These are phyloP conservation scores for Chernovozyma aurita DNA, from an alignment of 1,139 yeast species.

Conservation along the genomic window DNA sequence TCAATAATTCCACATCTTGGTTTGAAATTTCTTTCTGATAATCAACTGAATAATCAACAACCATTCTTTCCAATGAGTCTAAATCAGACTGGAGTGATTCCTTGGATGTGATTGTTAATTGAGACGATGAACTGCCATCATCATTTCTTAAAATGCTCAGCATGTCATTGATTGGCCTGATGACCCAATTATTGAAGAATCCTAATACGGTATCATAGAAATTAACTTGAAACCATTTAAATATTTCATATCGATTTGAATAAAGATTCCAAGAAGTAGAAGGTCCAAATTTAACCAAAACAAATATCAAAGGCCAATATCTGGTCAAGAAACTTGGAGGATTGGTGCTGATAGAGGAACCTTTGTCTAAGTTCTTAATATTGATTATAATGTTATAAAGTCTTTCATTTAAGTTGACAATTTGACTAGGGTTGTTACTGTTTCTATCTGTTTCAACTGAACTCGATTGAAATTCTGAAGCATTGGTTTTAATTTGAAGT, in stretches of 20 bases:
- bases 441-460: neutral
- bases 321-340: constrained; percentile 50
- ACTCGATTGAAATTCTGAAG: neutral
- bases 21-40: constrained; percentile 20
- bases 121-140: constrained; percentile 54
- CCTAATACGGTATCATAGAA: constrained; percentile 61
- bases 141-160: constrained; percentile 80
- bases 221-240: constrained; percentile 53
- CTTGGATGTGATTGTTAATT: constrained; percentile 73
- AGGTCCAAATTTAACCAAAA: constrained; percentile 48
- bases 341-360: constrained; percentile 14
- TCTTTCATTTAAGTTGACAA: constrained; percentile 11
- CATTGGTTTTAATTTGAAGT: neutral
- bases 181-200: constrained; percentile 77
- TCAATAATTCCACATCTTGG: constrained; percentile 16
- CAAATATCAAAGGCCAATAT: constrained; percentile 61
- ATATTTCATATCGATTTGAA: constrained; percentile 48
- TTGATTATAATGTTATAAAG: constrained; percentile 9
- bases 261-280: constrained; percentile 37
- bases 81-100: constrained; percentile 76
- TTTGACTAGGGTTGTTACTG: constrained; percentile 3
- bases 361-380: constrained; percentile 10
- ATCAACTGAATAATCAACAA: constrained; percentile 63
- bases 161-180: constrained; percentile 72
- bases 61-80: constrained; percentile 83